Base-by-base conservation (phyloP, 2,329 filamentous ascomycete species). In the Monosporascus sp. region DNA sequence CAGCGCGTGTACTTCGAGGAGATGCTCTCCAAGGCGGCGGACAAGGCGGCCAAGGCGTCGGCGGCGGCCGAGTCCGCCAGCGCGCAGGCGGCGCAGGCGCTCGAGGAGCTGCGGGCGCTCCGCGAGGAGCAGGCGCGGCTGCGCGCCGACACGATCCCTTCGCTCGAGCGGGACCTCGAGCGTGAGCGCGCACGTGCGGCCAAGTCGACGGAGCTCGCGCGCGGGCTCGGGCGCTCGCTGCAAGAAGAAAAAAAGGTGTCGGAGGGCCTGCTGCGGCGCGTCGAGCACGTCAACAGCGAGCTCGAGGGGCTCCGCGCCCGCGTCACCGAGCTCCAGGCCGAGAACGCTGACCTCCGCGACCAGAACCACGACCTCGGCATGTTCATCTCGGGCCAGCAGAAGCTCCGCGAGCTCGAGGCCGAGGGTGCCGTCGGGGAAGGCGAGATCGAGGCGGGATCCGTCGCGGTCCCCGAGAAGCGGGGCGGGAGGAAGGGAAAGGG, bases 1-100 rank as follows among this genome's bases (percentile, higher is more conserved):
- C 94, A 99, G 69, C 84, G 94, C 9, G 80, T 89, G 1, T 99
- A 97, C 71, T 99, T 96, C 62, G 93, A 97, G 69, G 93, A 96
- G 61, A 85, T 96, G 69, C 82, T 99, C 50, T 87, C 86, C 64
- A 91, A 95, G 58, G 90, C 91, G 0, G 91, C 88, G 0, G 90
- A 96, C 70, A 97, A 97, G 73, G 92, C 92, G 0, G 81, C 86
- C 1, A 84, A 87, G 64, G 90, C 92, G 0, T 79, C 83, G 0
- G 77, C 83, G 0, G 78, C 82, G 0, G 90, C 88, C 0, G 85
- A 89, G 56, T 77, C 78, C 48, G 86, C 88, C 0, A 73, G 74
- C 0, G 66, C 69, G 0, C 75, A 76, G 58, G 79, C 81, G 2
- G 76, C 73, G 5, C 70, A 75, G 56, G 78, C 80, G 0, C 65